phyloP scores from a whole-genome alignment of 305 asterid species.

The Salvia sclarea region DNA sequence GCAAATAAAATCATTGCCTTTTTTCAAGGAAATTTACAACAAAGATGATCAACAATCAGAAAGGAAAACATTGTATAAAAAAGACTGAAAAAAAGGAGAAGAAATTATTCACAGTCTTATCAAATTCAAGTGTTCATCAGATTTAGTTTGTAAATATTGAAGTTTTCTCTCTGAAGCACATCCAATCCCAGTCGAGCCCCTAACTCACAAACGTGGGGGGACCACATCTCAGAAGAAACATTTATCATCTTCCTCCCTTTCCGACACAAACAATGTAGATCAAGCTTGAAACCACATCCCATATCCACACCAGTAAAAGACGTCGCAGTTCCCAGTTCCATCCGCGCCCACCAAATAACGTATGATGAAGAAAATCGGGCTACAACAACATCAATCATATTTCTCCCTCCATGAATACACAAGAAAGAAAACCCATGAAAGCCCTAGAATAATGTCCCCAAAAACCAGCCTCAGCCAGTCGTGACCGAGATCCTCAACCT shows the following conservation, averaged over 20 bases:
- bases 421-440: slow-evolving; percentile 86
- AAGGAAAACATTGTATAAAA: slow-evolving; percentile 20
- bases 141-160: slow-evolving; percentile 18
- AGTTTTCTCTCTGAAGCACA: slow-evolving; percentile 18
- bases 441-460: slow-evolving; percentile 71
- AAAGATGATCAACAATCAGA: slow-evolving; percentile 24
- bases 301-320: neutral
- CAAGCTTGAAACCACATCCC: neutral
- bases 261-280: neutral
- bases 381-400: slow-evolving; percentile 52
- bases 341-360: neutral
- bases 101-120: slow-evolving; percentile 30
- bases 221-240: neutral
- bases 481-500: slow-evolving; percentile 75
- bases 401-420: slow-evolving; percentile 92
- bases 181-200: slow-evolving; percentile 11
- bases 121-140: slow-evolving; percentile 29
- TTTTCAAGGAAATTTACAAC: slow-evolving; percentile 36
- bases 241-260: neutral
- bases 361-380: neutral
- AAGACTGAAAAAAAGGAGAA: slow-evolving; percentile 11
- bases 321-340: neutral
- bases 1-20: slow-evolving; percentile 25
- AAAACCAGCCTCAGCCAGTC: slow-evolving; percentile 84
- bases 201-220: neutral